phyloP scores from a whole-genome alignment of 2,329 filamentous ascomycete species.

The Pochonia chlamydosporia region DNA sequence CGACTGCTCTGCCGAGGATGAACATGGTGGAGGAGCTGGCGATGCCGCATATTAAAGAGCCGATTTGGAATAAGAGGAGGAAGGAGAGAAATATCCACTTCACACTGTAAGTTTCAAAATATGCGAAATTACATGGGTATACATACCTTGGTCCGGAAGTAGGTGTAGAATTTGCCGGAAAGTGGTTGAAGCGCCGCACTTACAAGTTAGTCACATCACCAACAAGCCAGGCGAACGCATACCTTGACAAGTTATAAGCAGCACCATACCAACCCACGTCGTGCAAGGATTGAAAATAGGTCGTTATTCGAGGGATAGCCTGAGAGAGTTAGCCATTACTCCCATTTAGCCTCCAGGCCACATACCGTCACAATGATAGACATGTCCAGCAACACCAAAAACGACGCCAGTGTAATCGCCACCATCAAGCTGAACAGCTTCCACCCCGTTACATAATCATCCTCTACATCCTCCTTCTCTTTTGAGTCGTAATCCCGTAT shows the following conservation, averaged over 20 bases:
- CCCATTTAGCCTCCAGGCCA: neutral
- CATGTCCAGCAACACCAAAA: slow-evolving; percentile 44
- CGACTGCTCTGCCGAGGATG: slow-evolving; percentile 16
- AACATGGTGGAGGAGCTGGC: slow-evolving; percentile 14
- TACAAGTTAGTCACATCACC: no score
- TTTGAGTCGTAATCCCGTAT: neutral
- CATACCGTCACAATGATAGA: slow-evolving; percentile 44
- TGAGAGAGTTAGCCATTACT: neutral
- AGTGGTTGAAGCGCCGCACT: slow-evolving; percentile 44
- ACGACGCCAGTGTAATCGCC: slow-evolving; percentile 34
- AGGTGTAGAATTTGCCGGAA: slow-evolving; percentile 37
- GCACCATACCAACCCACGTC: slow-evolving; percentile 41
- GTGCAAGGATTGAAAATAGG: slow-evolving; percentile 27
- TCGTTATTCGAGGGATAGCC: slow-evolving; percentile 16
- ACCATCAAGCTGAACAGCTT: slow-evolving; percentile 28
- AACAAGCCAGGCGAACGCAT: slow-evolving; percentile 8
- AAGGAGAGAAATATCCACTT: slow-evolving; percentile 13
- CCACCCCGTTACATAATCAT: slow-evolving; percentile 18
- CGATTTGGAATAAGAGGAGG: slow-evolving; percentile 14
- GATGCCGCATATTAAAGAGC: slow-evolving; percentile 16
- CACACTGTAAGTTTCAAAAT: neutral
- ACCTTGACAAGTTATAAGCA: slow-evolving; percentile 23
- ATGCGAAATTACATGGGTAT: neutral
- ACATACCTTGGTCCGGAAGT: slow-evolving; percentile 27
- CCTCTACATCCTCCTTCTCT: slow-evolving; percentile 5